Percentiles rank a stretch among this genome's conserved stretches.
Evolutionary conservation across 2,329 filamentous ascomycete genomes (phyloP).

Genomic region (Diplodia seriata): DNA sequence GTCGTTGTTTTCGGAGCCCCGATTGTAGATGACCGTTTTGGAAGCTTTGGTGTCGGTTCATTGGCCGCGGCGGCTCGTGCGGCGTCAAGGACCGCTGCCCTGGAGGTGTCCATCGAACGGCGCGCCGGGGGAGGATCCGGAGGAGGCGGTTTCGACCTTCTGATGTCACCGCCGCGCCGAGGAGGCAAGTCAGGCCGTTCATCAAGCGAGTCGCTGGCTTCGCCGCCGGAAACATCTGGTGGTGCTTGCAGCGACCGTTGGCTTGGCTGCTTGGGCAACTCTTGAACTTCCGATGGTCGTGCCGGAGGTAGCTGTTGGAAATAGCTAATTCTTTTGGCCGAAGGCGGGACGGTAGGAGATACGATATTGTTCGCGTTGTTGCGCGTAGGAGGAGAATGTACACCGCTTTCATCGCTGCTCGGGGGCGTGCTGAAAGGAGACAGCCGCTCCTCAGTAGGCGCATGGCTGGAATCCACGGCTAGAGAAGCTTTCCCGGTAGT

Average conservation of each 20-base stretch:
- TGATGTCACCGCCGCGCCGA: constrained; percentile 47
- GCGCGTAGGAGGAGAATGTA: constrained; percentile 15
- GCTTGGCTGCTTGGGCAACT: constrained; percentile 35
- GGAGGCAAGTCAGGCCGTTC: constrained; percentile 60
- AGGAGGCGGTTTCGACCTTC: constrained; percentile 41
- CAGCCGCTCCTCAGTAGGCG: constrained; percentile 54
- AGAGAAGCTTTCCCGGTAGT: constrained; percentile 38
- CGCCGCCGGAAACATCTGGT: constrained; percentile 14
- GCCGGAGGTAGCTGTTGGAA: constrained; percentile 39
- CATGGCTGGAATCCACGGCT: constrained; percentile 51
- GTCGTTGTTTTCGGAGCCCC: constrained; percentile 27
- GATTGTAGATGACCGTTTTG: constrained; percentile 45
- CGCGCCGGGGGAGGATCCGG: constrained; percentile 46
- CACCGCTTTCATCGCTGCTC: constrained; percentile 68
- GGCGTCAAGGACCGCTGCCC: constrained; percentile 15
- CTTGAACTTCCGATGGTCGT: constrained; percentile 36
- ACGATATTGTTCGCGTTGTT: constrained; percentile 24
- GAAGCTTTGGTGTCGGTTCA: constrained; percentile 34
- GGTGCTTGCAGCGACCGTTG: constrained; percentile 2
- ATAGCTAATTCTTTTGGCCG: constrained; percentile 41
- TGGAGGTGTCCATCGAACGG: constrained; percentile 43
- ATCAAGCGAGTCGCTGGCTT: constrained; percentile 43
- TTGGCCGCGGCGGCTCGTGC: constrained; percentile 15
- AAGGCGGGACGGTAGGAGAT: constrained; percentile 30
- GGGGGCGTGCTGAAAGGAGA: constrained; percentile 91